Base-by-base conservation (phyloP, 176 grass and related monocot genomes). In the Carex littledalei region DNA sequence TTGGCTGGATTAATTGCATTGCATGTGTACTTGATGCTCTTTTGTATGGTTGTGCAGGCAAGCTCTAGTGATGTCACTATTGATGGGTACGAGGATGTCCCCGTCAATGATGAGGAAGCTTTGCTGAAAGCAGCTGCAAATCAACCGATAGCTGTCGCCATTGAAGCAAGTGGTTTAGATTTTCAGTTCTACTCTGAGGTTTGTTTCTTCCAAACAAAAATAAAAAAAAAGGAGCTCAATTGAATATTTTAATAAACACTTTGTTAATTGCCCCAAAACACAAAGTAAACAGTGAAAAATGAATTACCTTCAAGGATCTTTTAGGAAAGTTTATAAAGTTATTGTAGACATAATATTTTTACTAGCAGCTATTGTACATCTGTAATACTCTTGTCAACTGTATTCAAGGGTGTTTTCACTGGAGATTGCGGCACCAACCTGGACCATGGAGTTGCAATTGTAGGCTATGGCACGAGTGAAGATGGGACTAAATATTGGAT, bases 401-500 rank as follows among this genome's bases (percentile, higher is more conserved):
- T 65, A 52, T 3, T 3, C 32, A 87, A 84, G 17, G 91, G 89
- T 20, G 89, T 92, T 3, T 92, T 90, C 49, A 92, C 91, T 17
- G 88, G 90, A 20, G 86, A 88, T 11, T 92, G 93, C 21, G 91
- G 84, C 1, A 92, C 87, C 0, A 7, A 1, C 35, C 80, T 94
- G 7, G 88, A 94, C 88, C 92, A 94, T n/a, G 92, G 87, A 5
- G 90, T 94, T 66, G 89, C 90, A 5, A 85, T 90, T 12, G 85
- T 92, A 0, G 92, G 88, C 0, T 94, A 88, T 10, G 90, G 86
- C 0, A 60, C 67, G 50, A 84, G 84, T 12, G 60, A 63, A 18
- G 86, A 93, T 2, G 75, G 86, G 1, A 89, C 78, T 15, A 89
- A 94, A 6, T 94, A 81, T 34, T 94, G 89, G 92, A 93, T 91